Base-by-base conservation (phyloP, 2,329 filamentous ascomycete genomes). In the Paecilomyces sp. region DNA sequence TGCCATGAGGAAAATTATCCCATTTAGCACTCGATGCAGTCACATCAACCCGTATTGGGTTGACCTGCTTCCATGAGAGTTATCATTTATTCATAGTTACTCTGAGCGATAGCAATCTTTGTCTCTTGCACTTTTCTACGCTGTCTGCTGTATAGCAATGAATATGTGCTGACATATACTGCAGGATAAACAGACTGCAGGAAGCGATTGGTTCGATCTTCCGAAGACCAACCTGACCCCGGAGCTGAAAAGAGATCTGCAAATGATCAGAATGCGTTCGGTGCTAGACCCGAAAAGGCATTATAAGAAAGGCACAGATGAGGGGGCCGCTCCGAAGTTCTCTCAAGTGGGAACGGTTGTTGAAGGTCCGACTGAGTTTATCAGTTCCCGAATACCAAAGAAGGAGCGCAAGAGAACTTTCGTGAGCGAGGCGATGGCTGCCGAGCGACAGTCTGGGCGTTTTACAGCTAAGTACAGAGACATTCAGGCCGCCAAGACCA, bases 291-390 rank as follows among this genome's bases (percentile, higher is more conserved):
- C 92, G 0, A 93, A 97, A 72, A 83, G 89, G 56, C 89, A 93
- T 69, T 96, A 96, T 81, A 95, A 93, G 74, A 97, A 97, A 75
- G 88, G 93, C 57, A 84, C 79, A 56, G 83, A 85, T 58, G 92
- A 89, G 71, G 82, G 84, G 60, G 80, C 85, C 62, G 77, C 88
- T 1, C 94, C 94, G 1, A 86, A 91, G 62, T 97, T 89, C 72
- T 95, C 90, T 22, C 91, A 96, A 68, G 85, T 96, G 30, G 94
- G 93, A 60, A 93, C 90, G 5, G 85, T 99, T 61, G 84, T 97
- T 59, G 88, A 95, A 69, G 92, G 92, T 1, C 88, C 92, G 1
- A 92, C 91, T 0, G 93, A 97, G 70, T 96, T 88, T 77, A 91
- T 88, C 79, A 92, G 84, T 70, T 84, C 86, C 22, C 86, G 93